Percentiles rank a stretch among this genome's conserved stretches.
phyloP scores from a whole-genome alignment of 306 rosid genomes.

The Prunus davidiana region DNA sequence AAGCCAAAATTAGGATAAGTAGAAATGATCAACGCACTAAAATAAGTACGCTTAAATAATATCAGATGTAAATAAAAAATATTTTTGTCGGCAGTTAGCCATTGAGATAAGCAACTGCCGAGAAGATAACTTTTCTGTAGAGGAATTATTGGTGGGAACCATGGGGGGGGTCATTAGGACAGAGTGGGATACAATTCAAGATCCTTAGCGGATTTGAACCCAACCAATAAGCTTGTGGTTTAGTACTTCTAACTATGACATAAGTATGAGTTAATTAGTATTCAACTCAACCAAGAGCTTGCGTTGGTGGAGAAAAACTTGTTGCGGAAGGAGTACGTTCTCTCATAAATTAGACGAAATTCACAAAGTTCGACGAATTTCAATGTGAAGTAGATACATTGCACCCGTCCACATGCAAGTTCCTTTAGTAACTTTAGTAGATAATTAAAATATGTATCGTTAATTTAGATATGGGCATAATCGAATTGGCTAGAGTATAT shows the following conservation, averaged over 20 bases:
- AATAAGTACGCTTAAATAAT: not conserved
- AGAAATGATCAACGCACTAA: not conserved
- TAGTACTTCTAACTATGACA: not conserved
- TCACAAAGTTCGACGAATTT: too few relatives aligned
- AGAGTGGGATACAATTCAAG: not conserved
- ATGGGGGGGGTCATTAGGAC: not conserved
- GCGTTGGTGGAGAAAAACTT: too few relatives aligned
- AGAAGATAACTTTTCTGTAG: not conserved
- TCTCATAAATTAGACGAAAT: too few relatives aligned
- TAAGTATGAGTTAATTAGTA: not conserved
- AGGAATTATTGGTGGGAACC: constrained; percentile 2
- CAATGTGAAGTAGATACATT: too few relatives aligned
- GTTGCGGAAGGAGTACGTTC: too few relatives aligned
- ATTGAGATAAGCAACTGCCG: not conserved
- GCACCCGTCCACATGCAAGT: too few relatives aligned
- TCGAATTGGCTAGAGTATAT: rapidly evolving
- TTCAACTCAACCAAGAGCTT: not conserved
- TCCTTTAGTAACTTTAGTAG: too few relatives aligned
- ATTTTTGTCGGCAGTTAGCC: not conserved
- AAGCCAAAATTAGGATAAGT: not conserved
- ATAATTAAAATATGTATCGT: too few relatives aligned
- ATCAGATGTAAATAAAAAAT: too few relatives aligned
- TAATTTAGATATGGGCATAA: too few relatives aligned
- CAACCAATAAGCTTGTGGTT: not conserved
- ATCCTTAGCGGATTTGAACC: not conserved